Conservation (phyloP, 208 protist genomes). For the Phytomonas sp. region DNA sequence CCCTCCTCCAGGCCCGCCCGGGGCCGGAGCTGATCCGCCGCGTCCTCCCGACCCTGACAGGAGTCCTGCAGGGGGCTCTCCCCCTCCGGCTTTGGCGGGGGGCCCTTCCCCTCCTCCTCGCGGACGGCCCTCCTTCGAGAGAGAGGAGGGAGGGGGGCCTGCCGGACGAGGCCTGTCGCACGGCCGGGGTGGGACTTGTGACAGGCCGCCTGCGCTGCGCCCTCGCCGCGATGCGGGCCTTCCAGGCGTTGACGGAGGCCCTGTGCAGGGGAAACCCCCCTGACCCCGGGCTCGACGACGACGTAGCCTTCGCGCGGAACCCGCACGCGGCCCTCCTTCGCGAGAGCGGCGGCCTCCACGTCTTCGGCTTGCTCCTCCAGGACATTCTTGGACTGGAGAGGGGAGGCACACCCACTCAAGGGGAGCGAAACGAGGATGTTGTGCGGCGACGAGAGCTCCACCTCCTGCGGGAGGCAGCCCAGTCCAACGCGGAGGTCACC, state of each 20-base stretch:
- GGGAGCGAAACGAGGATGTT: slow-evolving; percentile 23
- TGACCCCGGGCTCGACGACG: slow-evolving; percentile 38
- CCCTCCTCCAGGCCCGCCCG: slow-evolving; percentile 39
- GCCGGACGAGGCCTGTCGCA: slow-evolving; percentile 25
- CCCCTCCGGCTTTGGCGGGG: slow-evolving; percentile 51
- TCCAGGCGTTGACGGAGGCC: slow-evolving; percentile 36
- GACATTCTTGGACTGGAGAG: neutral
- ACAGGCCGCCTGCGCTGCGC: slow-evolving; percentile 31
- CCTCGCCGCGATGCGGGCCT: slow-evolving; percentile 39
- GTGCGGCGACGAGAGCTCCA: slow-evolving; percentile 29
- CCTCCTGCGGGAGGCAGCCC: slow-evolving; percentile 28
- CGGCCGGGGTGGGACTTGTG: slow-evolving; percentile 19
- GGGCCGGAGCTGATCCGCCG: slow-evolving; percentile 27
- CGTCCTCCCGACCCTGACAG: slow-evolving; percentile 41
- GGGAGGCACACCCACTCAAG: no score
- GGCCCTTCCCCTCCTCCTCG: slow-evolving; percentile 33
- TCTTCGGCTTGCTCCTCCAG: slow-evolving; percentile 39
- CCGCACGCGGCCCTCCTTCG: slow-evolving; percentile 32
- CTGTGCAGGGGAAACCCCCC: slow-evolving; percentile 39
- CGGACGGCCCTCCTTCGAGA: slow-evolving; percentile 4
- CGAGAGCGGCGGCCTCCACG: slow-evolving; percentile 33
- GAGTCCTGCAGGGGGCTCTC: slow-evolving; percentile 27
- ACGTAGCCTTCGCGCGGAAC: slow-evolving; percentile 61
- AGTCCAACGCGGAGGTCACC: slow-evolving; percentile 30
- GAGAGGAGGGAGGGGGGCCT: slow-evolving; percentile 19